Conservation (phyloP, 179 eudicot genomes). For the Spinacia oleracea region DNA sequence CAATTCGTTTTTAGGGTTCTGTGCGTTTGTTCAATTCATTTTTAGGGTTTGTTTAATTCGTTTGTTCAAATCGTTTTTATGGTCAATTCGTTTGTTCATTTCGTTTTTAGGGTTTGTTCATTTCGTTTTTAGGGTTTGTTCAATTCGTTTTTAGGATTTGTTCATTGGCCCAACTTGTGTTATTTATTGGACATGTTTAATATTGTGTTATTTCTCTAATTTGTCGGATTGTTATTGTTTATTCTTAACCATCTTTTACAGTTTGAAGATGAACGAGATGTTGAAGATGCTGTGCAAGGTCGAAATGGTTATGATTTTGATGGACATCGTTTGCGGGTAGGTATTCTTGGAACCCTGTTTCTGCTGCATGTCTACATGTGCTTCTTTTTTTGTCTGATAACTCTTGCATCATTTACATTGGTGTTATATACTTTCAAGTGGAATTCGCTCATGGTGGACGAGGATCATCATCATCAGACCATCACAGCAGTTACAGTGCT, state of each 20-base stretch:
- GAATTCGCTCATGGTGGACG: slow-evolving; percentile 92
- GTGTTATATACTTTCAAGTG: slow-evolving; percentile 46
- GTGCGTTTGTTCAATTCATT: no score
- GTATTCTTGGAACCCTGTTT: slow-evolving; percentile 19
- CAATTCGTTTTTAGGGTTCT: no score
- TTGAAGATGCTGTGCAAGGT: slow-evolving; percentile 85
- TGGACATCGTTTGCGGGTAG: slow-evolving; percentile 72
- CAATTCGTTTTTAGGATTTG: no score
- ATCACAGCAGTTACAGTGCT: slow-evolving; percentile 56
- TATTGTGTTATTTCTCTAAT: no score
- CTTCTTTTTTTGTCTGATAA: neutral
- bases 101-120: no score
- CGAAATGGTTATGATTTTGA: slow-evolving; percentile 88
- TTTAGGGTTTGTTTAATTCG: no score
- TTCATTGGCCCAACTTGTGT: no score
- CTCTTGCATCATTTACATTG: neutral
- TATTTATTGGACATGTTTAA: no score
- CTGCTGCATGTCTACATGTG: neutral
- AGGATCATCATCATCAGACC: slow-evolving; percentile 64
- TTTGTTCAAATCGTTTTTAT: no score
- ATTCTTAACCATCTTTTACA: slow-evolving; percentile 17
- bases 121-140: no score
- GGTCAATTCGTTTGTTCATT: no score
- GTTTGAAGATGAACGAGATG: slow-evolving; percentile 92
- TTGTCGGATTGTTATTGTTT: neutral